phyloP scores from a whole-genome alignment of 1,284 basidiomycete genomes.

The Cryptococcus sp. region DNA sequence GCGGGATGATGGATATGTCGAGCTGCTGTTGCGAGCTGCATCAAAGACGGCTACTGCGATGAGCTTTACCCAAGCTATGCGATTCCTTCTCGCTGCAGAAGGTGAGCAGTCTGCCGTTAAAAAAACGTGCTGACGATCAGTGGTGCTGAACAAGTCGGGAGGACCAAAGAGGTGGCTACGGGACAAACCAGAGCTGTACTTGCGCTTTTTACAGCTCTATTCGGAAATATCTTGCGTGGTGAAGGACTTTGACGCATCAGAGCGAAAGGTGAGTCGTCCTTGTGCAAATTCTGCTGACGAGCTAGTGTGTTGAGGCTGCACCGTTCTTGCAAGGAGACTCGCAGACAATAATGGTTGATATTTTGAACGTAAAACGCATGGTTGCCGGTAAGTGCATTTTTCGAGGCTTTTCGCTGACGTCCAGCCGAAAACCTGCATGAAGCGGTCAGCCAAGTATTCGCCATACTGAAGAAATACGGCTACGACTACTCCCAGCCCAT shows the following conservation, averaged over 20 bases:
- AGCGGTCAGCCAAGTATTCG: conserved; percentile 14
- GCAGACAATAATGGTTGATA: conserved; percentile 20
- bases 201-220: conserved; percentile 15
- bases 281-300: not conserved
- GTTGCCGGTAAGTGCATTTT: conserved; percentile 10
- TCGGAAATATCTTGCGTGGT: conserved; percentile 22
- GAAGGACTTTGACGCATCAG: conserved; percentile 16
- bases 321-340: conserved; percentile 12
- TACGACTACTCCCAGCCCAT: conserved; percentile 16
- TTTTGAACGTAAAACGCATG: conserved; percentile 18
- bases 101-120: conserved; percentile 9
- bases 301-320: conserved; percentile 12
- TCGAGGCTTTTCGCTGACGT: not conserved
- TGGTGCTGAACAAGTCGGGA: conserved; percentile 13
- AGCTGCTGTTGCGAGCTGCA: conserved; percentile 18
- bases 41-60: conserved; percentile 13
- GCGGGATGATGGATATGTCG: conserved; percentile 10
- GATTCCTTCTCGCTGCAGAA: conserved; percentile 16
- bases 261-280: conserved; percentile 13
- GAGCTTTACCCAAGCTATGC: conserved; percentile 18
- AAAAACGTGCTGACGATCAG: no score
- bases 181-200: conserved; percentile 10
- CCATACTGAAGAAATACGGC: conserved; percentile 15
- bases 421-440: conserved; percentile 6
- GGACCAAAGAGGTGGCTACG: conserved; percentile 16